phyloP scores from a whole-genome alignment of 1,284 basidiomycete genomes.

The Neolentinus lepideus region DNA sequence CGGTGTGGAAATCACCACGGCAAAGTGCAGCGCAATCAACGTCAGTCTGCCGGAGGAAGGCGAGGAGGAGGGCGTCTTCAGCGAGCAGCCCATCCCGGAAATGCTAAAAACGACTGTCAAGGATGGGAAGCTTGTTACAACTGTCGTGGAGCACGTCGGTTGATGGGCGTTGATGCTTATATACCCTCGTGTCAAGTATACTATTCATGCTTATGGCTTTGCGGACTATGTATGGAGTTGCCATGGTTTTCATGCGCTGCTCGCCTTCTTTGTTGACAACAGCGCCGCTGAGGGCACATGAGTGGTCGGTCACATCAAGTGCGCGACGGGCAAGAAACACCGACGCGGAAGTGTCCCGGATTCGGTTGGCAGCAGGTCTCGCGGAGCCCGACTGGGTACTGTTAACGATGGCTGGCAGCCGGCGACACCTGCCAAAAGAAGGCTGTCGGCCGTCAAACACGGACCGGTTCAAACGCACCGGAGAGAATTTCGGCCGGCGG shows the following conservation, averaged over 20 bases:
- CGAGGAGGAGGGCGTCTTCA: constrained; percentile 89
- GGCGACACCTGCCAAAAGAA: background rate
- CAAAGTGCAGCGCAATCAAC: constrained; percentile 95
- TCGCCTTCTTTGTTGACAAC: no score
- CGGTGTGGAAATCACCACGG: constrained; percentile 83
- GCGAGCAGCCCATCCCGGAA: constrained; percentile 90
- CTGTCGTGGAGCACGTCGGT: constrained; percentile 84
- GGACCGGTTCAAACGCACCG: background rate
- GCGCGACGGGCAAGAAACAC: background rate
- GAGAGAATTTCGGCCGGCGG: background rate
- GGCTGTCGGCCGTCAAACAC: background rate
- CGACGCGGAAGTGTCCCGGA: background rate
- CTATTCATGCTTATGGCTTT: background rate
- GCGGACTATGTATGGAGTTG: background rate
- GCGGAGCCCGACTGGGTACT: background rate
- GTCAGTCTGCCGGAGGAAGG: constrained; percentile 83
- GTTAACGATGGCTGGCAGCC: no score
- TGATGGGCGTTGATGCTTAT: constrained; percentile 20
- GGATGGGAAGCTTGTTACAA: constrained; percentile 83
- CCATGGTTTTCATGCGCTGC: background rate
- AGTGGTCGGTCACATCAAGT: background rate
- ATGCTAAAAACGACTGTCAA: constrained; percentile 87
- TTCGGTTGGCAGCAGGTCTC: background rate
- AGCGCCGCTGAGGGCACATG: background rate
- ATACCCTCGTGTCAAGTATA: background rate